phyloP scores from a whole-genome alignment of 805 yeast species.

The Wickerhamomyces tratensis region DNA sequence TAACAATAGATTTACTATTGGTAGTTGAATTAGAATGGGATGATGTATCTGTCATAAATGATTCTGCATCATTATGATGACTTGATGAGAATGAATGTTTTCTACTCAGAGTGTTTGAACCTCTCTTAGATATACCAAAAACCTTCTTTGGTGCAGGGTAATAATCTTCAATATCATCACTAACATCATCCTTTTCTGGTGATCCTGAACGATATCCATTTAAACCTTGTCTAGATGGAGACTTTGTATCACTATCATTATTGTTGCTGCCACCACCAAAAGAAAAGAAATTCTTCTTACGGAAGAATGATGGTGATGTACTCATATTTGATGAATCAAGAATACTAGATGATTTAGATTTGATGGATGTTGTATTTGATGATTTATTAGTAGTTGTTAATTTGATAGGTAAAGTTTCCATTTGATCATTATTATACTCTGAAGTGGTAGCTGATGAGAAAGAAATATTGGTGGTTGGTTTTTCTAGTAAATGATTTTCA shows the following conservation, averaged over 20 bases:
- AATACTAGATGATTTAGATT: slow-evolving; percentile 9
- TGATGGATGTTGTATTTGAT: slow-evolving; percentile 6
- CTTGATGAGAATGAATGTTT: slow-evolving; percentile 13
- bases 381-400: slow-evolving; percentile 13
- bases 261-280: slow-evolving; percentile 18
- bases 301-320: slow-evolving; percentile 20
- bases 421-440: slow-evolving; percentile 1
- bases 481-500: background rate
- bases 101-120: slow-evolving; percentile 6
- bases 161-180: slow-evolving; percentile 13
- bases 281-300: slow-evolving; percentile 23
- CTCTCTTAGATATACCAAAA: slow-evolving; percentile 12
- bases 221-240: slow-evolving; percentile 9
- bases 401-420: slow-evolving; percentile 7
- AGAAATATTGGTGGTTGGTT: slow-evolving; percentile 2
- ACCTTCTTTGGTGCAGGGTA: slow-evolving; percentile 10
- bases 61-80: slow-evolving; percentile 3
- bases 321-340: slow-evolving; percentile 3
- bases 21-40: slow-evolving; percentile 8
- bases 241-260: slow-evolving; percentile 4
- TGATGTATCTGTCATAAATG: slow-evolving; percentile 2
- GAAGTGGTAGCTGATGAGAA: slow-evolving; percentile 1
- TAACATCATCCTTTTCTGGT: background rate
- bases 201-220: background rate
- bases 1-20: slow-evolving; percentile 12